Evolutionary conservation across 2,329 filamentous ascomycete genomes (phyloP), one percentile per base, ranked within the genome.

Genomic region (Phialemoniopsis sp.): DNA sequence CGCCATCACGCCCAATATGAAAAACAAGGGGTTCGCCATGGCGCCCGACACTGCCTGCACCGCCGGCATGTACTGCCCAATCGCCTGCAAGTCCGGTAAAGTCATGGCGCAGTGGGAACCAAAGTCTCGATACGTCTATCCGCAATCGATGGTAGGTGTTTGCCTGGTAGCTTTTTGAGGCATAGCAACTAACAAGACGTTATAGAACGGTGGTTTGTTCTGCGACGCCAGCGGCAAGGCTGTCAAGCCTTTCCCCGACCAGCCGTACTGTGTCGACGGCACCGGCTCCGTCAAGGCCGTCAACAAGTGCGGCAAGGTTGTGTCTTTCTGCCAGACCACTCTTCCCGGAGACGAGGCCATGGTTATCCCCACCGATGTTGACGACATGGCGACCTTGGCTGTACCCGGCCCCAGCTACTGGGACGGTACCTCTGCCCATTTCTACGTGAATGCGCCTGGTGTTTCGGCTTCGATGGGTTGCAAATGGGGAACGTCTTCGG

Each of bases 21-120:
- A 65, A 57, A 91, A 91, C 63, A 82, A 70, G 36, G 87, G 87
- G 45, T 91, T 86, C 81, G 87, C 86, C 32, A 81, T 90, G 78
- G 85, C 82, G 52, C 85, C 86, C 4, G 81, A 90, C 58, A 76
- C 85, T 56, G 58, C 74, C 39, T 90, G 87, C 59, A 68, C 67
- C 42, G 73, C 79, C 5, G 84, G 80, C 42, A 76, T 59, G 48
- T 89, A 84, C 62, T 90, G 87, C 55, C 87, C 87, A 2, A 82
- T 86, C 57, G 86, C 87, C 38, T 90, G 87, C 58, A 83, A 82
- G 43, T 60, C 85, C 0, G 86, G 86, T 43, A 77, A 87, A 67
- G 78, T 90, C 19, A 87, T 85, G 71, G 78, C 80, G 46, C 87
- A 91, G 60, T 90, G 87, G 87, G 79, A 89, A 54, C 80, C 82